Percentiles rank a stretch among this genome's conserved stretches.
phyloP scores from a whole-genome alignment of 192 early-diverging fungal species.

The Backusella mclennaniae region DNA sequence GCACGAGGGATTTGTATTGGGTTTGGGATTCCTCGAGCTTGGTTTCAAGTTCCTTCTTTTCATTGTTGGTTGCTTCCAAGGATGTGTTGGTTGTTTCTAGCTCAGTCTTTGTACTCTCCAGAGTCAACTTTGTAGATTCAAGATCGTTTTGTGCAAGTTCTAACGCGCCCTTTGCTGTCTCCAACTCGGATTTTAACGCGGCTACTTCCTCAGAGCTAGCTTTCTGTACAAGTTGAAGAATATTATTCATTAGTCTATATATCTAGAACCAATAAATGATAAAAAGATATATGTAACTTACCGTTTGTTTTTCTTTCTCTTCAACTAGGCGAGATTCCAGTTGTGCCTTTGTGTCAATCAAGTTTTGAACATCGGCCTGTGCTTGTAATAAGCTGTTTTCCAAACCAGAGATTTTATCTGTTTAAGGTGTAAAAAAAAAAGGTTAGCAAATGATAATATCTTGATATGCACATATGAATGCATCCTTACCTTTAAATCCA shows the following conservation, averaged over 20 bases:
- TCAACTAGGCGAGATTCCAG: neutral
- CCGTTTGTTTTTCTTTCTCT: neutral
- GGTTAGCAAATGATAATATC: neutral
- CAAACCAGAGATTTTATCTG: neutral
- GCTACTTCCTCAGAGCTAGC: neutral
- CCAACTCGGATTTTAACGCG: neutral
- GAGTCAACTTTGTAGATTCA: neutral
- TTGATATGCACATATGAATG: neutral
- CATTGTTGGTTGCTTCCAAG: neutral
- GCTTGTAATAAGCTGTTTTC: neutral
- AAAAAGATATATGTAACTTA: neutral
- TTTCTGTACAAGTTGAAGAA: neutral
- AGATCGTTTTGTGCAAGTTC: neutral
- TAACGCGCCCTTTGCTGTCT: neutral
- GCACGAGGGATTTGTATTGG: neutral
- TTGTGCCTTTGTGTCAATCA: neutral
- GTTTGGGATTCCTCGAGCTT: neutral
- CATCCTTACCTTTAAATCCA: neutral
- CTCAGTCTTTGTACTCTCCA: neutral
- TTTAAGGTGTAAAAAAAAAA: neutral
- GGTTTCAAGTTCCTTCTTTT: neutral
- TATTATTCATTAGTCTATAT: neutral
- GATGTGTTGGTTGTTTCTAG: neutral
- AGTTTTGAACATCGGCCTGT: neutral
- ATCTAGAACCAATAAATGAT: neutral